These are phyloP conservation scores for Ceratocystis cubensis DNA, from an alignment of 2,329 filamentous ascomycete species.

Conservation along the genomic window DNA sequence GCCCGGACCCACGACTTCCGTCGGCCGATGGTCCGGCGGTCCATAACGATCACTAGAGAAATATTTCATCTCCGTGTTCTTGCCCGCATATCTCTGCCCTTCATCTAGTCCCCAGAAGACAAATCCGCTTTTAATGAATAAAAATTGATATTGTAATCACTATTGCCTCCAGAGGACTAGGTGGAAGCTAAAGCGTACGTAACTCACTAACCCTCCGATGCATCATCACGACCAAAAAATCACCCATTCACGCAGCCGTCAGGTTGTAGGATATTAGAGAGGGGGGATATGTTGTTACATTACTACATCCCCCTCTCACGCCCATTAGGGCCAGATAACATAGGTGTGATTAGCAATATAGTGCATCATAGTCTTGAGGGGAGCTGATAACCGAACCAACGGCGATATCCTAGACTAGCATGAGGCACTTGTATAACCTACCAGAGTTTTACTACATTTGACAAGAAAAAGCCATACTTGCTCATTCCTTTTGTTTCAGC, in stretches of 20 bases:
- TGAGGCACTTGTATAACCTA: not conserved
- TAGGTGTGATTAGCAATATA: not conserved
- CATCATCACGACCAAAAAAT: not conserved
- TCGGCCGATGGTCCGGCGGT: not conserved
- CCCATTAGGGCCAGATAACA: not conserved
- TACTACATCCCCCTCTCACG: not conserved
- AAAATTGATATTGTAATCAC: not conserved
- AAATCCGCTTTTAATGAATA: not conserved
- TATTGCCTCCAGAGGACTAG: not conserved
- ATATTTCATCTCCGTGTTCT: not conserved
- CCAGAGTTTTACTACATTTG: not conserved
- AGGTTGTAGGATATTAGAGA: not conserved
- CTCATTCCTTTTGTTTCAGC: not conserved
- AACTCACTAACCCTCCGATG: not conserved
- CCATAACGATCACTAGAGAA: not conserved
- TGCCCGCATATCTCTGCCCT: not conserved
- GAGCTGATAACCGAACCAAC: not conserved
- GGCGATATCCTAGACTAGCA: not conserved
- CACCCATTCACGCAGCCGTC: not conserved
- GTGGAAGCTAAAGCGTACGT: not conserved
- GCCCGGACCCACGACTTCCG: not conserved
- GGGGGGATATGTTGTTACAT: too few species aligned
- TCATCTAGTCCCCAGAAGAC: too few species aligned
- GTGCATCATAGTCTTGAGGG: not conserved
- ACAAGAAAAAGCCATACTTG: not conserved